phyloP scores from a whole-genome alignment of 306 rosid species.

The Lithocarpus polystachyus region DNA sequence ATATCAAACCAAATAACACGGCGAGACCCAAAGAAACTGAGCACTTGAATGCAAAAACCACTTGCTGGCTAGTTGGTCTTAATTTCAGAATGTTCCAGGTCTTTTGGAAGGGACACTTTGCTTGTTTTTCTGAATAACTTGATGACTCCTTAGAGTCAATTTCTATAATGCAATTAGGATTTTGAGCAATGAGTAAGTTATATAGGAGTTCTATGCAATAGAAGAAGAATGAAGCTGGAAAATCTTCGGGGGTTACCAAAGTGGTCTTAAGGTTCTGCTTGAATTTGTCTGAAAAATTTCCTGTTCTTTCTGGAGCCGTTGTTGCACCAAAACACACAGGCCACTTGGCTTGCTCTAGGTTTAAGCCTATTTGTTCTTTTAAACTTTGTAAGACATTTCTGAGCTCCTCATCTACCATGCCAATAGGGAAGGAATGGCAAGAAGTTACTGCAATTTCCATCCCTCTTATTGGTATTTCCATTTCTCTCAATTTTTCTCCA shows the following conservation, averaged over 20 bases:
- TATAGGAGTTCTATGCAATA: constrained; percentile 51
- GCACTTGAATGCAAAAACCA: constrained; percentile 65
- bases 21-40: constrained; percentile 67
- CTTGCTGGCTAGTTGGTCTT: constrained; percentile 31
- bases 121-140: neutral
- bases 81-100: constrained; percentile 24
- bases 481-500: constrained; percentile 41
- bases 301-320: constrained; percentile 30
- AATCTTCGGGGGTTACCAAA: constrained; percentile 29
- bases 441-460: constrained; percentile 64
- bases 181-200: constrained; percentile 24
- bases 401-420: constrained; percentile 45
- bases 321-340: constrained; percentile 33
- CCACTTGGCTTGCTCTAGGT: constrained; percentile 41
- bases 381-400: constrained; percentile 28
- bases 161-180: constrained; percentile 5
- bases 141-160: constrained; percentile 2
- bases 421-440: constrained; percentile 38
- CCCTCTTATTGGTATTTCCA: constrained; percentile 51
- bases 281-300: constrained; percentile 13
- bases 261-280: constrained; percentile 21
- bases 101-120: neutral
- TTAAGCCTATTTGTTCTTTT: constrained; percentile 30
- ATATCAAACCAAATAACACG: constrained; percentile 56
- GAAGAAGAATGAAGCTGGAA: constrained; percentile 55